Conservation (phyloP, 2,329 filamentous ascomycete genomes). For the Pseudogymnoascus sp. region DNA sequence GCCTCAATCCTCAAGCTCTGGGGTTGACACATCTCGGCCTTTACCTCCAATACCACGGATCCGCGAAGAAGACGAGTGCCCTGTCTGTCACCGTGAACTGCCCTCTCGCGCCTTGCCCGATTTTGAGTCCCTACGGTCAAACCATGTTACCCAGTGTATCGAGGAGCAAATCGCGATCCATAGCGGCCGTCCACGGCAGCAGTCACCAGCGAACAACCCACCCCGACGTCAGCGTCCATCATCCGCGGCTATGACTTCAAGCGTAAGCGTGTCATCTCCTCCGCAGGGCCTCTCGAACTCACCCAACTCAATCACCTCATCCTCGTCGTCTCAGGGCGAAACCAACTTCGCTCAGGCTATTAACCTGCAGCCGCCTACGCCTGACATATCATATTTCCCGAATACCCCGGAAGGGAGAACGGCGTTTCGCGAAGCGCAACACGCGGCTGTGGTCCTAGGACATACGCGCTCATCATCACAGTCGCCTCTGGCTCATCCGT, state of each 20-base stretch:
- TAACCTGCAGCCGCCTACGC: conserved; percentile 7
- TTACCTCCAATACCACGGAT: conserved; percentile 33
- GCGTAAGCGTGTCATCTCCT: conserved; percentile 14
- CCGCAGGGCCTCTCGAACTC: conserved; percentile 12
- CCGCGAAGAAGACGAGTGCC: conserved; percentile 70
- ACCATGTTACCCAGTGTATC: conserved; percentile 52
- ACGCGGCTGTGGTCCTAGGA: conserved; percentile 18
- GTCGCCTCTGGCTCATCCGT: neutral
- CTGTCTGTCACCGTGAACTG: conserved; percentile 64
- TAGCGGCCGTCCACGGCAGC: conserved; percentile 9
- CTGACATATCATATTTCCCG: conserved; percentile 7
- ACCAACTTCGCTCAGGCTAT: neutral
- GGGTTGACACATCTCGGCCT: conserved; percentile 10
- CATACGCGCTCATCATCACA: conserved; percentile 11
- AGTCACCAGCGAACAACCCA: conserved; percentile 13
- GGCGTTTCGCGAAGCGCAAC: conserved; percentile 20
- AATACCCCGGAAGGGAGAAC: conserved; percentile 18
- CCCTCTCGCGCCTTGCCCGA: conserved; percentile 48
- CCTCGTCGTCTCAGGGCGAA: conserved; percentile 14
- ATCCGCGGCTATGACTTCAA: conserved; percentile 16
- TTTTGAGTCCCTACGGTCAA: conserved; percentile 46
- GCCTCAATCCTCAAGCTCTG: neutral
- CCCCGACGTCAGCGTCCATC: conserved; percentile 16
- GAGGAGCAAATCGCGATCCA: conserved; percentile 15
- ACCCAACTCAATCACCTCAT: conserved; percentile 10